phyloP scores from a whole-genome alignment of 768 basidiomycete species.

The Sporobolomyces roseus region DNA sequence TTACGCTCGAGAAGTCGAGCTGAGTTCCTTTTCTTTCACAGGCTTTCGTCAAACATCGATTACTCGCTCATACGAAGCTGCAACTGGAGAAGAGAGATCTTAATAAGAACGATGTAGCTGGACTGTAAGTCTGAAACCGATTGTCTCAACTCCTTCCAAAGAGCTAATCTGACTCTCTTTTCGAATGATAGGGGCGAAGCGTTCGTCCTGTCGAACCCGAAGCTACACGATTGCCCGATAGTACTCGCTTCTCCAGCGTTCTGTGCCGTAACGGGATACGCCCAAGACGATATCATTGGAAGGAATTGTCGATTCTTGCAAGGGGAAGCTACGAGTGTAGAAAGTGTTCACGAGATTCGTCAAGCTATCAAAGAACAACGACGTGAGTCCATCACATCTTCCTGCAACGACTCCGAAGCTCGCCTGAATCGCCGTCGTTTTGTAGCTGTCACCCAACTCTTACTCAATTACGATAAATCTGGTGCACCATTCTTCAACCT shows the following conservation, averaged over 20 bases:
- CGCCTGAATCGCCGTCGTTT: neutral
- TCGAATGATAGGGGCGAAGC: too few relatives aligned
- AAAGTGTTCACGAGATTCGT: constrained; percentile 3
- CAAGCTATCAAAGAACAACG: constrained; percentile 6
- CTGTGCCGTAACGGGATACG: constrained; percentile 23
- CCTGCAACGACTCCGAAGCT: too few relatives aligned
- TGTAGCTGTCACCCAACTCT: constrained; percentile 20
- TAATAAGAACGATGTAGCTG: constrained; percentile 1
- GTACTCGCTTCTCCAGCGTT: constrained; percentile 21
- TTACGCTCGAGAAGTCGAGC: neutral
- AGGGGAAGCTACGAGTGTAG: constrained; percentile 11
- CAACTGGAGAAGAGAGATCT: constrained; percentile 24
- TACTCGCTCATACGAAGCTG: constrained; percentile 19
- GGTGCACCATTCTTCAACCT: constrained; percentile 34
- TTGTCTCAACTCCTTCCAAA: too few relatives aligned
- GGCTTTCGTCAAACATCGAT: constrained; percentile 25
- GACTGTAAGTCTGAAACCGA: too few relatives aligned
- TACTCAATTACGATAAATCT: constrained; percentile 23
- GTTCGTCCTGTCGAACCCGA: constrained; percentile 33
- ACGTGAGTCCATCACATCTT: neutral
- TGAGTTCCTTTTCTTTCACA: neutral
- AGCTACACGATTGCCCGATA: constrained; percentile 29
- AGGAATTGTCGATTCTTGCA: constrained; percentile 36
- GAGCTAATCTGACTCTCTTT: too few relatives aligned
- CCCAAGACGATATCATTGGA: constrained; percentile 22